phyloP scores from a whole-genome alignment of 148 eudicot species.

The Nepenthes mirabilis region DNA sequence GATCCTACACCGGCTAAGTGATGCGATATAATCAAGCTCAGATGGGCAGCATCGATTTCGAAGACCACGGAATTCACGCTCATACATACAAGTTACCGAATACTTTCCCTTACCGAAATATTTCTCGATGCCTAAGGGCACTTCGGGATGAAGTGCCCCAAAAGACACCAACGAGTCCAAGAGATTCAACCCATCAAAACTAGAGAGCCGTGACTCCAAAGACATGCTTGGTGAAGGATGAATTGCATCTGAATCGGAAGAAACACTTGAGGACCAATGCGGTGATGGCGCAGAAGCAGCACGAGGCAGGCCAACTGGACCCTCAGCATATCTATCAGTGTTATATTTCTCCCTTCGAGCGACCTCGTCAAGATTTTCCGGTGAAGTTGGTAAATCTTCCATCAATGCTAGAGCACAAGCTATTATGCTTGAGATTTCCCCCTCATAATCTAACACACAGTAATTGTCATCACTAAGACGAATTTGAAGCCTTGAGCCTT shows the following conservation, averaged over 20 bases:
- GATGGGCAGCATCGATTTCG: slow-evolving; percentile 66
- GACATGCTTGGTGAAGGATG: slow-evolving; percentile 33
- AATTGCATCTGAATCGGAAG: slow-evolving; percentile 31
- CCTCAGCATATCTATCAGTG: neutral
- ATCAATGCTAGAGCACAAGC: slow-evolving; percentile 71
- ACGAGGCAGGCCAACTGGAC: slow-evolving; percentile 23
- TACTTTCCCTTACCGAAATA: slow-evolving; percentile 46
- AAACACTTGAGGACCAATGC: slow-evolving; percentile 36
- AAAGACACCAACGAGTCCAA: slow-evolving; percentile 44
- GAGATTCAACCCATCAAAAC: slow-evolving; percentile 47
- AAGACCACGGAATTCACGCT: slow-evolving; percentile 48
- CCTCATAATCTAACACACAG: slow-evolving; percentile 70
- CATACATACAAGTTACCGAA: slow-evolving; percentile 62
- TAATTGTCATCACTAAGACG: slow-evolving; percentile 45
- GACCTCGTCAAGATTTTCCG: slow-evolving; percentile 25
- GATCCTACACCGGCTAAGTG: slow-evolving; percentile 74
- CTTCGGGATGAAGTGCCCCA: slow-evolving; percentile 46
- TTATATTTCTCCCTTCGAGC: neutral
- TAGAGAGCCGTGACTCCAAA: slow-evolving; percentile 35
- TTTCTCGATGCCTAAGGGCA: slow-evolving; percentile 58
- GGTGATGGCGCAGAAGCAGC: slow-evolving; percentile 42
- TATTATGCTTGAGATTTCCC: slow-evolving; percentile 76
- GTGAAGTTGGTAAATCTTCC: slow-evolving; percentile 19
- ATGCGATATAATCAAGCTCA: slow-evolving; percentile 79
- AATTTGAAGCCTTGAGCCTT: slow-evolving; percentile 70